Percentiles rank a stretch among this genome's conserved stretches.
Evolutionary conservation across 768 basidiomycete species (phyloP).

Genomic region (Lentinula sp.): DNA sequence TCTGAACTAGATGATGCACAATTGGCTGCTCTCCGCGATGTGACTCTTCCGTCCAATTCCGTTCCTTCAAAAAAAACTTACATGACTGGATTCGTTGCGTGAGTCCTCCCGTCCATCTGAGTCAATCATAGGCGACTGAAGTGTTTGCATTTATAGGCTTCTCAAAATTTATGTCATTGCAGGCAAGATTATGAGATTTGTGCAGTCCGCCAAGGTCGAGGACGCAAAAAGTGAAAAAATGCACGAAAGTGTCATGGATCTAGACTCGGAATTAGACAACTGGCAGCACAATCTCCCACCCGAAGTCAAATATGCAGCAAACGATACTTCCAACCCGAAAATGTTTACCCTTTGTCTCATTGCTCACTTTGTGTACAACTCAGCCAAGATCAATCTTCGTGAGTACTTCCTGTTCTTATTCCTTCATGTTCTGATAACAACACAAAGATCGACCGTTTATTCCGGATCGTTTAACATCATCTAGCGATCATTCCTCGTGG

Average conservation of each 20-base stretch:
- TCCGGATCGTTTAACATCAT: conserved; percentile 9
- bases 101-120: background rate
- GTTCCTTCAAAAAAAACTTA: background rate
- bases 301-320: conserved; percentile 9
- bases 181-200: conserved; percentile 12
- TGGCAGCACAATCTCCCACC: conserved; percentile 12
- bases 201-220: conserved; percentile 11
- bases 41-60: background rate
- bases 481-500: conserved; percentile 10
- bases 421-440: background rate
- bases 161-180: conserved; percentile 13
- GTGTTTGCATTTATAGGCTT: conserved; percentile 4
- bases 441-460: conserved; percentile 14
- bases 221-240: conserved; percentile 7
- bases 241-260: conserved; percentile 1
- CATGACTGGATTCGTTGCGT: conserved; percentile 15
- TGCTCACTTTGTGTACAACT: conserved; percentile 15
- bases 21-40: conserved; percentile 7
- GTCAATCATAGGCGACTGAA: background rate
- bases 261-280: conserved; percentile 10
- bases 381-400: conserved; percentile 15
- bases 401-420: background rate
- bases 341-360: conserved; percentile 12
- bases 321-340: conserved; percentile 8
- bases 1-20: conserved; percentile 13